These are phyloP conservation scores for Fusarium continuum DNA, from an alignment of 2,329 filamentous ascomycete species.

Conservation along the genomic window DNA sequence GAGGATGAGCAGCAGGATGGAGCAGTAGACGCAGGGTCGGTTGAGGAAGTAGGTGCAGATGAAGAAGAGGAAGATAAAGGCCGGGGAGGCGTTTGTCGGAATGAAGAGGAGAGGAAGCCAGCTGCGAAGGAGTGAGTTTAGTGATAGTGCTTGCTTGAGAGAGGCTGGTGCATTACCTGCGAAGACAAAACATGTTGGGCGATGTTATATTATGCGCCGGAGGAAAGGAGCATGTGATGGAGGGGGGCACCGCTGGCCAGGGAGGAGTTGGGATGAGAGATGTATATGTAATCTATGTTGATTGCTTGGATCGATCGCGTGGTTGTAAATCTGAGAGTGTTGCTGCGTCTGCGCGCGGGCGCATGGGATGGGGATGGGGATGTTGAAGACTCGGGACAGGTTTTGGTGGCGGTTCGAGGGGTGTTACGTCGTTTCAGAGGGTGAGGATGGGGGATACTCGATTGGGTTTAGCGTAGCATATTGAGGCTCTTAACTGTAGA, in stretches of 20 bases:
- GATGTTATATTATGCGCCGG: slow-evolving; percentile 15
- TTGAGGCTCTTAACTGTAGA: slow-evolving; percentile 30
- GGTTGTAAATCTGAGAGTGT: background rate
- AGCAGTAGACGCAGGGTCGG: slow-evolving; percentile 97
- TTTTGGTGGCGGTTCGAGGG: slow-evolving; percentile 19
- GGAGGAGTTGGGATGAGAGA: background rate
- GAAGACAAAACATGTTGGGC: slow-evolving; percentile 67
- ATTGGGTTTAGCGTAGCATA: slow-evolving; percentile 22
- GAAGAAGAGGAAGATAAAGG: slow-evolving; percentile 90
- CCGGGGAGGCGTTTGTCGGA: slow-evolving; percentile 83
- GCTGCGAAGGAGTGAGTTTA: slow-evolving; percentile 58
- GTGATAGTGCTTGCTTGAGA: background rate
- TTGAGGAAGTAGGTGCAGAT: slow-evolving; percentile 95
- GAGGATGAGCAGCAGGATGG: slow-evolving; percentile 91
- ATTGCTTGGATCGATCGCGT: background rate
- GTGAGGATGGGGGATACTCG: slow-evolving; percentile 5
- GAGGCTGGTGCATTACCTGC: slow-evolving; percentile 57
- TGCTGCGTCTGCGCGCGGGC: slow-evolving; percentile 23
- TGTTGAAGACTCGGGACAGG: background rate
- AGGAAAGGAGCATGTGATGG: slow-evolving; percentile 8
- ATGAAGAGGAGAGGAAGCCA: slow-evolving; percentile 91
- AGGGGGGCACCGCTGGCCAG: slow-evolving; percentile 14
- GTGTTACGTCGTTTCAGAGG: slow-evolving; percentile 28
- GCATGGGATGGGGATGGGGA: slow-evolving; percentile 6
- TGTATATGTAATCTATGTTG: background rate